Base-by-base conservation (phyloP, 2,329 filamentous ascomycete species). In the Alternaria viburni region DNA sequence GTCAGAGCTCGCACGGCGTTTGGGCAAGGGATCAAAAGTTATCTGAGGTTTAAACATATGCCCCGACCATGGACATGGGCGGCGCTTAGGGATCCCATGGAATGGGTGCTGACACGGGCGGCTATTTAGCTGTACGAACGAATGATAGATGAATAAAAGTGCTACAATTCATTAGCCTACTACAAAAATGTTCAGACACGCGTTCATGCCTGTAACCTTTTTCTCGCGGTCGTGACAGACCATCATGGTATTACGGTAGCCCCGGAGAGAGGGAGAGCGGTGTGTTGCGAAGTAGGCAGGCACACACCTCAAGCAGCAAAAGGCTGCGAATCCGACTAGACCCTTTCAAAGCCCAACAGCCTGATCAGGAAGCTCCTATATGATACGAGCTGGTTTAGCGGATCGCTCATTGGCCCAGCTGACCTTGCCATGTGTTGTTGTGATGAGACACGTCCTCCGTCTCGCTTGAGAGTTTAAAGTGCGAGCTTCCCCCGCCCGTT, bases 361-460 rank as follows among this genome's bases (percentile, higher is more conserved):
- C 49, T n/a, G 28, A 52, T 52, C 30, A 9, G 30, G 30, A 52
- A 41, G 49, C 28, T 15, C 32, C 49, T 13, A 32, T 19, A 25
- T 13, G 12, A 19, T 41, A 45, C n/a, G 19, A 17, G 15, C 25
- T 17, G 26, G 19, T 8, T 12, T 32, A 58, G 41, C 44, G 17
- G n/a, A 21, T 30, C 28, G 30, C 23, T 67, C 50, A 68, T 67
- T 66, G 61, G 56, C 45, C 44, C 59, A 62, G 54, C 59, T 62
- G 59, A 62, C 45, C 36, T 45, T 32, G 46, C 54, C 56, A 62
- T 61, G 62, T 61, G 58, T 69, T 71, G 64, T 69, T 67, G 68
- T 64, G 57, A 32, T 62, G 62, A 66, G 65, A 67, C 57, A 67
- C 54, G 54, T 61, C 54, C 26, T 54, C 28, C 36, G 44, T 44